Evolutionary conservation across 225 moss, liverwort and hornwort species (phyloP).

Genomic region (Thuidium tamariscinum): DNA sequence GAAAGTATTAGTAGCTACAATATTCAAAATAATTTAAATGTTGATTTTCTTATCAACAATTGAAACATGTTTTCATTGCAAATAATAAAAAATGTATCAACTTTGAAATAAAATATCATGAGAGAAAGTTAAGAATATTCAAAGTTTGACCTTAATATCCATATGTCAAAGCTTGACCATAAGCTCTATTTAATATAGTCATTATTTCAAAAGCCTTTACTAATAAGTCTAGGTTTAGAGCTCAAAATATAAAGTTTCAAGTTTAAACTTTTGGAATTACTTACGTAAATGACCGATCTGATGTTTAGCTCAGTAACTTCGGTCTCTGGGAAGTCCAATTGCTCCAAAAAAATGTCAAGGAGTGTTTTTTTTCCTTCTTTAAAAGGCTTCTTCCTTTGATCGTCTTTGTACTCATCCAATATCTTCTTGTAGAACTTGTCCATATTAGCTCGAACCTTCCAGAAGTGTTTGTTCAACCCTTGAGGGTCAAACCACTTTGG

Average conservation of each 20-base stretch:
- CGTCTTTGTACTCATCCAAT: background rate
- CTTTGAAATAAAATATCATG: background rate
- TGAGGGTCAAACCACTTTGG: background rate
- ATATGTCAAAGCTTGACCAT: background rate
- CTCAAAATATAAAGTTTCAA: accelerated
- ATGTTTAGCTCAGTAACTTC: background rate
- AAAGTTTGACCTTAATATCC: background rate
- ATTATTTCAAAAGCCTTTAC: background rate
- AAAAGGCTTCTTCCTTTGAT: background rate
- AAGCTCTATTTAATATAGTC: too few species aligned
- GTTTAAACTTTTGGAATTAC: too few species aligned
- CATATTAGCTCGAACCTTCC: background rate
- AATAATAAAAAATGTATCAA: too few species aligned
- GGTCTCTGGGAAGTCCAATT: background rate
- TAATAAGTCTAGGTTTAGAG: accelerated
- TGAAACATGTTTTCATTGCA: background rate
- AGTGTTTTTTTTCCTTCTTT: background rate
- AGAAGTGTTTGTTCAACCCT: background rate
- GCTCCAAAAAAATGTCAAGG: background rate
- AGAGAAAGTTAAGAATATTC: background rate
- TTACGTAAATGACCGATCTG: background rate
- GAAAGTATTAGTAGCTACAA: accelerated
- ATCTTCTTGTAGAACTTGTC: background rate
- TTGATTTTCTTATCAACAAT: background rate
- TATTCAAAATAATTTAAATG: too few species aligned